Conservation (phyloP, 257 asterid species). For the Solanum ahanhuiri region DNA sequence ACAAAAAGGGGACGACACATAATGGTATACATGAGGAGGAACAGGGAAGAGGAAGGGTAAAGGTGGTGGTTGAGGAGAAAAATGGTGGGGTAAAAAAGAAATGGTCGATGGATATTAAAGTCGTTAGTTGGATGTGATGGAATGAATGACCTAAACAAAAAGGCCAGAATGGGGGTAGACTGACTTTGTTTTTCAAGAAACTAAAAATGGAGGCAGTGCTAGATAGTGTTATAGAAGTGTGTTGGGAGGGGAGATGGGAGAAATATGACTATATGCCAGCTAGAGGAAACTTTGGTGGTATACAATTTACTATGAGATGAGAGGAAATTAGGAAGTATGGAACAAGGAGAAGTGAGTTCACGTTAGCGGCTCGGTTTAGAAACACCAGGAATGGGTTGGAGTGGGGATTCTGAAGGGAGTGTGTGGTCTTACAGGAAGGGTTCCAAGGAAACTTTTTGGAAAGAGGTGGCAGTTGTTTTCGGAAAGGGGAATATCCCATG, state of each 20-base stretch:
- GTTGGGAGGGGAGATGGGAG: background rate
- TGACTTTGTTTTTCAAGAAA: background rate
- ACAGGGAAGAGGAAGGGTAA: background rate
- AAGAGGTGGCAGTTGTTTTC: background rate
- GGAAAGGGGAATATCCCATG: background rate
- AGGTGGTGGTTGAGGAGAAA: background rate
- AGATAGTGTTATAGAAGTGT: background rate
- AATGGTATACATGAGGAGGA: background rate
- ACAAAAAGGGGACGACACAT: background rate
- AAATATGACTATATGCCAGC: background rate
- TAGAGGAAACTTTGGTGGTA: background rate
- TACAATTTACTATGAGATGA: background rate
- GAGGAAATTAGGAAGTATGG: background rate
- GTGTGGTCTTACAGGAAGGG: background rate
- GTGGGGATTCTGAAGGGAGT: background rate
- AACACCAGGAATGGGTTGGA: background rate
- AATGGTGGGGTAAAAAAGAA: background rate
- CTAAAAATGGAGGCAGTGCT: background rate
- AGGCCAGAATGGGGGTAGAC: background rate
- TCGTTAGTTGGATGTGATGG: background rate
- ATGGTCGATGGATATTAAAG: background rate
- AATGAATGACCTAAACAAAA: background rate
- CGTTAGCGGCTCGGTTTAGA: background rate
- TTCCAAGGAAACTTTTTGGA: background rate
- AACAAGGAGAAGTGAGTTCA: background rate